Conservation (phyloP, 2,329 filamentous ascomycete species). For the Claviceps arundinis region DNA sequence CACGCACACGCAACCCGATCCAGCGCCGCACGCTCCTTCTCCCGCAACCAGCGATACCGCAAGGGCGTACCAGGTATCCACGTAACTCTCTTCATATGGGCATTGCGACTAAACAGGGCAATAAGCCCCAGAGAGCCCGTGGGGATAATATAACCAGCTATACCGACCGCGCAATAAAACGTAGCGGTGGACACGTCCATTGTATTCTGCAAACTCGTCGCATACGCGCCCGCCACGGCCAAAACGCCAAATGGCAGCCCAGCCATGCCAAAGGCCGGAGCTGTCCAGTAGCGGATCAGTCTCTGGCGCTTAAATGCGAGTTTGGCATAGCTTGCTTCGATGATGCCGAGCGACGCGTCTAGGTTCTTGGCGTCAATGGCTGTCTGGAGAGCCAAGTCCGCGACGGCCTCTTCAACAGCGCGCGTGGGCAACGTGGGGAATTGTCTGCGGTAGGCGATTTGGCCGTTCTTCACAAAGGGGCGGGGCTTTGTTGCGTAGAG, state of each 20-base stretch:
- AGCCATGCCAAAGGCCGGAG: slow-evolving; percentile 43
- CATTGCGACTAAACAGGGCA: slow-evolving; percentile 75
- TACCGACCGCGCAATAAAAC: slow-evolving; percentile 63
- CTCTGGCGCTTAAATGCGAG: slow-evolving; percentile 56
- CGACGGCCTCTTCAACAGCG: slow-evolving; percentile 58
- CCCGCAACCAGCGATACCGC: slow-evolving; percentile 69
- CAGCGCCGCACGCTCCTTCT: slow-evolving; percentile 78
- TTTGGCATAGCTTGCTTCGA: slow-evolving; percentile 55
- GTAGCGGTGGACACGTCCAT: slow-evolving; percentile 68
- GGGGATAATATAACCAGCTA: slow-evolving; percentile 70
- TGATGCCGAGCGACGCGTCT: slow-evolving; percentile 60
- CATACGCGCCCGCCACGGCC: slow-evolving; percentile 44
- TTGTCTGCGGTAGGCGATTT: slow-evolving; percentile 44
- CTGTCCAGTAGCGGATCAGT: slow-evolving; percentile 47
- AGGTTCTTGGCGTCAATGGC: slow-evolving; percentile 73
- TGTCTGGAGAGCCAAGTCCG: slow-evolving; percentile 60
- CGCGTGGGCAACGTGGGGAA: slow-evolving; percentile 57
- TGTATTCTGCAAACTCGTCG: slow-evolving; percentile 40
- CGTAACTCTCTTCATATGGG: slow-evolving; percentile 88
- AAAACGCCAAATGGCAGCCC: slow-evolving; percentile 58
- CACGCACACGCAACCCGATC: slow-evolving; percentile 80
- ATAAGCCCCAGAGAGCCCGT: slow-evolving; percentile 73
- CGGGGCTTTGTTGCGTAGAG: slow-evolving; percentile 75
- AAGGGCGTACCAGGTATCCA: slow-evolving; percentile 77
- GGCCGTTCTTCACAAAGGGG: slow-evolving; percentile 46